Evolutionary conservation across 352 stramenopile genomes (phyloP).

Genomic region (Pilasporangium apinafurcum): DNA sequence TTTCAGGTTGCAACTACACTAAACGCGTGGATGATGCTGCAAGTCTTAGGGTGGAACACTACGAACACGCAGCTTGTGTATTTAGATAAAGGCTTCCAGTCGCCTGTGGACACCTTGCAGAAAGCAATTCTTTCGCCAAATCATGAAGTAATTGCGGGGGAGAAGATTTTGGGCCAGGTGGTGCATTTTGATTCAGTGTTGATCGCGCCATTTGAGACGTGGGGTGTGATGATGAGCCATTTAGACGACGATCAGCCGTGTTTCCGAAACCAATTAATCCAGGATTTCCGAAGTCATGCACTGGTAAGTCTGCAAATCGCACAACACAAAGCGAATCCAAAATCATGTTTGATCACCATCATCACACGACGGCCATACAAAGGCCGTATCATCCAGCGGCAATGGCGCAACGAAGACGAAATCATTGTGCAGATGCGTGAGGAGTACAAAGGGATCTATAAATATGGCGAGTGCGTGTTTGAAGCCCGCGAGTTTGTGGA

Average conservation of each 20-base stretch:
- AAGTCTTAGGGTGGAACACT: slow-evolving; percentile 5
- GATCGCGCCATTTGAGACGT: slow-evolving; percentile 42
- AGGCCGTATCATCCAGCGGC: slow-evolving; percentile 12
- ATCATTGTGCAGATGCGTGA: slow-evolving; percentile 14
- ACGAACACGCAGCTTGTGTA: slow-evolving; percentile 15
- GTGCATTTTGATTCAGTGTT: slow-evolving; percentile 28
- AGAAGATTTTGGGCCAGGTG: slow-evolving; percentile 7
- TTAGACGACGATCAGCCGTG: slow-evolving; percentile 60
- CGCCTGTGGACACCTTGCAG: slow-evolving; percentile 12
- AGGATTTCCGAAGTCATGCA: slow-evolving; percentile 33
- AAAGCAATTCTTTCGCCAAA: slow-evolving; percentile 15
- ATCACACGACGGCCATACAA: slow-evolving; percentile 12
- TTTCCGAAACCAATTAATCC: slow-evolving; percentile 37
- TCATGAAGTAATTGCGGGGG: slow-evolving; percentile 7
- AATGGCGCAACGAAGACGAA: slow-evolving; percentile 23
- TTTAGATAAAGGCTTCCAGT: slow-evolving; percentile 15
- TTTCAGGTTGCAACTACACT: slow-evolving; percentile 19
- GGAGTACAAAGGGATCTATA: too few relatives aligned
- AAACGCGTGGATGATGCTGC: slow-evolving; percentile 19
- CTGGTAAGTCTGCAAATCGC: slow-evolving; percentile 4
- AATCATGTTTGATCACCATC: slow-evolving; percentile 12
- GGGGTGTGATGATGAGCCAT: slow-evolving; percentile 63
- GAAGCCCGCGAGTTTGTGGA: slow-evolving; percentile 61
- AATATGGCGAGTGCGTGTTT: slow-evolving; percentile 28
- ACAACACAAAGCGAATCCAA: neutral